phyloP scores from a whole-genome alignment of 1,284 basidiomycete genomes.

The Puccinia coronata region DNA sequence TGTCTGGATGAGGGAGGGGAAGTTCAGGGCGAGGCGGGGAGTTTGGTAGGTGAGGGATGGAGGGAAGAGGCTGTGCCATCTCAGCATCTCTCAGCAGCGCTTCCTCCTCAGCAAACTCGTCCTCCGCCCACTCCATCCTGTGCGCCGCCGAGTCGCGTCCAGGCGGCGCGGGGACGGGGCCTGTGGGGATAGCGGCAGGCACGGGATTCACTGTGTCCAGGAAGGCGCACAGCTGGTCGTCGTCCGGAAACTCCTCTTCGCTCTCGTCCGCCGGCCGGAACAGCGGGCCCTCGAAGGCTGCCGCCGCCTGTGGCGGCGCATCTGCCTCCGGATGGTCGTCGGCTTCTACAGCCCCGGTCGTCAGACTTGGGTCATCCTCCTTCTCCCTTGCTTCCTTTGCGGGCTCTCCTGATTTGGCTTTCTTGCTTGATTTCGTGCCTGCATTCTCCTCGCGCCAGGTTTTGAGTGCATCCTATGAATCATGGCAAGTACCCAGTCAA shows the following conservation, averaged over 20 bases:
- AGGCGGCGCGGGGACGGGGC: no score
- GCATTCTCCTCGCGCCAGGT: constrained; percentile 9
- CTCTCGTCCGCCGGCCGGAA: constrained; percentile 19
- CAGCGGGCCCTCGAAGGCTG: neutral
- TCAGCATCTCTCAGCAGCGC: constrained; percentile 16
- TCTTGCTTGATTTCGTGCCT: neutral
- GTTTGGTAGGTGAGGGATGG: no score
- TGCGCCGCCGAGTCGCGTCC: neutral
- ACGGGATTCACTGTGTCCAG: neutral
- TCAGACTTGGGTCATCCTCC: neutral
- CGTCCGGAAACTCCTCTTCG: constrained; percentile 8
- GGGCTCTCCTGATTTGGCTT: neutral
- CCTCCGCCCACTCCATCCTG: neutral
- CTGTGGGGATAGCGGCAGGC: neutral
- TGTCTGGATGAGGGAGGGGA: neutral
- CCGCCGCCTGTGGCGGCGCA: neutral
- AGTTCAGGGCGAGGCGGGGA: neutral
- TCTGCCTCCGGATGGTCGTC: neutral
- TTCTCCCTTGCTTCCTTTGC: neutral
- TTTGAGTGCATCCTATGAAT: neutral
- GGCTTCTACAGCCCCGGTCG: neutral
- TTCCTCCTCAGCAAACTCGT: constrained; percentile 27
- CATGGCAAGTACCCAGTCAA: neutral
- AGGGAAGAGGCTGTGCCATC: neutral
- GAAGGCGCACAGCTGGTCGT: neutral